Base-by-base conservation (phyloP, 2,329 filamentous ascomycete species). In the Cryphonectria carpinicola region DNA sequence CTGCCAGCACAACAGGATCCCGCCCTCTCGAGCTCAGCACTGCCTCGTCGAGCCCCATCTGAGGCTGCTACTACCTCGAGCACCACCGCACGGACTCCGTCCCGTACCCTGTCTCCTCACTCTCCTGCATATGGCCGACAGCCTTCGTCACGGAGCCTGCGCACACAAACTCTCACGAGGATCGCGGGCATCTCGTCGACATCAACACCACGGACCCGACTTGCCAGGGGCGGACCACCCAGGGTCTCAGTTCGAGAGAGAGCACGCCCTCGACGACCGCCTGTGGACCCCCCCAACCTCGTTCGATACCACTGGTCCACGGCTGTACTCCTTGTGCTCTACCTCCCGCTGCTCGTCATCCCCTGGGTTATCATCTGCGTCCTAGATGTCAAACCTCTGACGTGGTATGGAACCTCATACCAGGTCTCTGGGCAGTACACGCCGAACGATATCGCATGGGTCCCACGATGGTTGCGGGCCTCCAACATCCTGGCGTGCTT, bases 301-400 rank as follows among this genome's bases (percentile, higher is more conserved):
- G 66, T 68, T 35, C 56, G 66, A 13, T 68, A 68, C 28, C 58
- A 68, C 43, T 68, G 46, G 37, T 68, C 66, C n/a, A 68, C 66
- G 1, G 43, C 41, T 10, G 19, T 68, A 22, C 19, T 68, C 25
- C 66, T 68, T 22, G 39, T 19, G 5, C 32, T 63, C 7, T 68
- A 68, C 32, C 8, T 68, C 6, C 66, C 66, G 4, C 22, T 68
- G 19, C 58, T 68, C 41, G 28, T 68, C 43, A 62, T 68, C 11
- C 66, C 66, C 5, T 68, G 66, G 66, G 32, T 68, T 1, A 52
- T 68, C 13, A 28, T 56, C 43, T 63, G 58, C 35, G 41, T 68
- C 22, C 39, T 68, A 10, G 58, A 63, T 35, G 66, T 68, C 66
- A 68, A 68, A 19, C 66, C 66, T 54, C 39, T 68, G 17, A 68